These are phyloP conservation scores for Cladosporium sp. DNA, from an alignment of 2,329 filamentous ascomycete species.

Conservation along the genomic window DNA sequence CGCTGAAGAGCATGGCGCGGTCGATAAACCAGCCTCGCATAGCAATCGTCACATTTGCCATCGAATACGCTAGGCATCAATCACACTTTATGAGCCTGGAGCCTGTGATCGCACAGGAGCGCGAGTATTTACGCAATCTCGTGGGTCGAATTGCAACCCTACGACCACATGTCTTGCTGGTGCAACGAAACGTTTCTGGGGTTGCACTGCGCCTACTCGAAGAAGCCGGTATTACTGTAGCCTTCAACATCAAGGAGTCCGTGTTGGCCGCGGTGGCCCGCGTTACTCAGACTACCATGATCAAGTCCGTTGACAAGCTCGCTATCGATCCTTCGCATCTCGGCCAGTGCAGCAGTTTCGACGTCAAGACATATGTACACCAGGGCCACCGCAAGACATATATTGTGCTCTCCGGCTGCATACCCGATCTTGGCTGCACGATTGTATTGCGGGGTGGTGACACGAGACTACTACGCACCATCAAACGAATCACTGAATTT, in stretches of 20 bases:
- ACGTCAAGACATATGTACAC: conserved; percentile 93
- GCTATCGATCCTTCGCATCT: conserved; percentile 73
- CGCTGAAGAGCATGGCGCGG: conserved; percentile 92
- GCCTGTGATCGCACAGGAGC: conserved; percentile 93
- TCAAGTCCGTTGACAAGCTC: conserved; percentile 93
- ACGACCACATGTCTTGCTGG: conserved; percentile 82
- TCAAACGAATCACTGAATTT: conserved; percentile 95
- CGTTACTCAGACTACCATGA: conserved; percentile 87
- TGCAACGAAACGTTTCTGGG: conserved; percentile 89
- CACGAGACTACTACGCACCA: conserved; percentile 67
- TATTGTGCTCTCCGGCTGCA: conserved; percentile 89
- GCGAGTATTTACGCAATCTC: conserved; percentile 87
- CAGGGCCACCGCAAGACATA: conserved; percentile 87
- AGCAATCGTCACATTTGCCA: conserved; percentile 88
- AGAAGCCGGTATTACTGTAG: conserved; percentile 86
- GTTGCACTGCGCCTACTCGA: conserved; percentile 85
- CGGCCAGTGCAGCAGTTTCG: conserved; percentile 81
- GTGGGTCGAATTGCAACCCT: conserved; percentile 88
- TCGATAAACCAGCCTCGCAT: conserved; percentile 83
- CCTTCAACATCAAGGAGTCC: conserved; percentile 93
- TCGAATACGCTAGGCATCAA: conserved; percentile 92
- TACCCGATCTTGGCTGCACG: conserved; percentile 88
- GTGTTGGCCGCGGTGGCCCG: conserved; percentile 93
- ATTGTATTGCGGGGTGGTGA: conserved; percentile 86
- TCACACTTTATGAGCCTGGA: conserved; percentile 98